Base-by-base conservation (phyloP, 2,329 filamentous ascomycete genomes). In the Fusarium miscanthi region DNA sequence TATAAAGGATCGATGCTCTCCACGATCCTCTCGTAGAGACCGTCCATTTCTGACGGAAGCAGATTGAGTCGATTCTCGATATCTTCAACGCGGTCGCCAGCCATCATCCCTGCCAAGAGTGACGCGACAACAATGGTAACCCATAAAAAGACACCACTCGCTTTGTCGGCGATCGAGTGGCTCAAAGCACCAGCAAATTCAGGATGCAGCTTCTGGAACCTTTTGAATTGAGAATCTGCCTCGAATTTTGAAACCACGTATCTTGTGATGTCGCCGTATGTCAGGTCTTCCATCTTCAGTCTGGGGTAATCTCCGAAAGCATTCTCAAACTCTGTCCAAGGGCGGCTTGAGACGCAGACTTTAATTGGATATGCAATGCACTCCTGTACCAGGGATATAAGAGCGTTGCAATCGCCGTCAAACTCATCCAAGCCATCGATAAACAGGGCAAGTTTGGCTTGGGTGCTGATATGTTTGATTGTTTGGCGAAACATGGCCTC, bases 351-450 rank as follows among this genome's bases (percentile, higher is more conserved):
- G 8, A 59, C 2, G 13, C 68, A 73, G 1, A 73, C 5, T 0
- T 69, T 72, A 0, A 69, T 25, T 4, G 56, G 25, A 0, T 8
- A 63, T 1, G 3, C 3, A 2, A 54, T 5, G 1, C 35, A 64
- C 14, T 27, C 9, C 7, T 56, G 38, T 3, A 69, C 2, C 6
- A 59, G 1, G 0, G 46, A 43, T 2, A 69, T 25, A 3, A 69
- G 46, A 2, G 21, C 5, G 19, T 9, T 10, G 9, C 51, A 69
- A 23, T 65, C 38, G 0, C 66, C 66, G 0, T 69, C 37, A 4
- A 70, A 70, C 12, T 70, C 66, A 13, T 70, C 66, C 4, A 70
- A 19, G 1, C 66, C 66, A 38, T 70, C 66, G 1, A 69, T 69
- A 16, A 69, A 69, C 0, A 70, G 9, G 6, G 33, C 52, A 25